A percentile compares a stretch with the other conserved stretches of the same genome.
phyloP scores from a whole-genome alignment of 208 protist genomes.

The Porcisia hertigi region DNA sequence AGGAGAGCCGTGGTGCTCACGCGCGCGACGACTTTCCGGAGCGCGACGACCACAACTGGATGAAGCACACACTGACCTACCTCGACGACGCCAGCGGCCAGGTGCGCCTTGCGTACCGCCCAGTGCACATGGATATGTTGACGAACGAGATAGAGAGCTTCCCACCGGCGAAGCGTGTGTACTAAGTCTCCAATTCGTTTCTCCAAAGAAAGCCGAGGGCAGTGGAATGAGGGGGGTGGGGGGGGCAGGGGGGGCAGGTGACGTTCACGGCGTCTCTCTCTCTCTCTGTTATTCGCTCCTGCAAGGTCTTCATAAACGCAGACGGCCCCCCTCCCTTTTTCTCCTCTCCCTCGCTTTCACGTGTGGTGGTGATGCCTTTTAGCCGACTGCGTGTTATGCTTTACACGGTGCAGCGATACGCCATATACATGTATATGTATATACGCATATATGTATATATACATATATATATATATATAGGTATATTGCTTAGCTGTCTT shows the following conservation, averaged over 20 bases:
- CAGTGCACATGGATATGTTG: slow-evolving; percentile 92
- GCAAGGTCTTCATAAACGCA: too few relatives aligned
- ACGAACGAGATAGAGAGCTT: slow-evolving; percentile 91
- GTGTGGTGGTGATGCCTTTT: too few relatives aligned
- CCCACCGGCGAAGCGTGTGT: slow-evolving; percentile 91
- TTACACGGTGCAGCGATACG: too few relatives aligned
- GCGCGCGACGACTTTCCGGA: slow-evolving; percentile 97
- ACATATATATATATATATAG: too few relatives aligned
- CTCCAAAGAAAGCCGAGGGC: neutral
- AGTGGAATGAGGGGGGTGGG: neutral
- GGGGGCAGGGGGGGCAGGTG: neutral
- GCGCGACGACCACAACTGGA: slow-evolving; percentile 98
- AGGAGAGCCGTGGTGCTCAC: slow-evolving; percentile 97
- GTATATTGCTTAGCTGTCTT: too few relatives aligned
- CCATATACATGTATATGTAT: too few relatives aligned
- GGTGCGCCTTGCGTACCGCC: slow-evolving; percentile 93
- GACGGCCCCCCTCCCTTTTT: too few relatives aligned
- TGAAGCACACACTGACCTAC: slow-evolving; percentile 99
- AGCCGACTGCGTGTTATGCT: too few relatives aligned
- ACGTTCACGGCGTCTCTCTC: too few relatives aligned
- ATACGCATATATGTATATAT: too few relatives aligned
- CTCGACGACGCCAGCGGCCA: slow-evolving; percentile 92
- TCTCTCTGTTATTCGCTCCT: neutral
- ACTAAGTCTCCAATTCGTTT: slow-evolving; percentile 49
- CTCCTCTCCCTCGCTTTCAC: too few relatives aligned